Base-by-base conservation (phyloP, 2,329 filamentous ascomycete genomes). In the Aspergillus costaricaensis region DNA sequence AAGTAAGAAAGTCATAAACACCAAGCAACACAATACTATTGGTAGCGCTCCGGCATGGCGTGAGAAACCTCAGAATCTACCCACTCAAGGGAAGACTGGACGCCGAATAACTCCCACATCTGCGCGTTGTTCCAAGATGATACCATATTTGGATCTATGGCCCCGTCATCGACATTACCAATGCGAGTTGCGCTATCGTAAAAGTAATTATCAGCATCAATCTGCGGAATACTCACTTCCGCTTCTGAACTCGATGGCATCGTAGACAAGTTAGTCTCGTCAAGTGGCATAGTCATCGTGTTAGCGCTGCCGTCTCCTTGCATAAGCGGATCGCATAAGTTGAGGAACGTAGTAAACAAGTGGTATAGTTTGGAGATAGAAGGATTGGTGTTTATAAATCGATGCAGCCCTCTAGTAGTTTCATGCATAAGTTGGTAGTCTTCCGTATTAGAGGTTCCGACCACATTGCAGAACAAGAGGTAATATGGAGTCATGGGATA, bases 31-130 rank as follows among this genome's bases (percentile, higher is more conserved):
- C 4, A 10, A 10, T 9, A 10, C 27, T 30, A 30, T 30, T 10
- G 9, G 9, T 30, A 30, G 23, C 23, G 23, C 1, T 30, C 27
- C 27, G 27, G 27, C 9, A 30, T 30, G 27, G 9, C 27, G 2
- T 30, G 27, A 30, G 27, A 30, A 30, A 30, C 27, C 27, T 30
- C 49, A 21, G 36, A 43, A 10, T 54, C 21, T 32, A 54, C 51
- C 51, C 51, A 54, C 23, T 54, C 51, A 17, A 54, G 19, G 21
- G 51, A 54, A 6, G 51, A 19, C 51, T 54, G 51, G 3, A 15
- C 39, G 7, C 36, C 51, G 30, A 27, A 43, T 3, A 54, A 23
- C 10, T 41, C 30, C 51, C 51, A 54, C 51, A 54, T 54, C 8
- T 43, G 51, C 5, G 51, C 15, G 39, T 43, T 54, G 36, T 43